Base-by-base conservation (phyloP, 202 grass and related monocot genomes). In the Schoenoplectus tabernaemontani region DNA sequence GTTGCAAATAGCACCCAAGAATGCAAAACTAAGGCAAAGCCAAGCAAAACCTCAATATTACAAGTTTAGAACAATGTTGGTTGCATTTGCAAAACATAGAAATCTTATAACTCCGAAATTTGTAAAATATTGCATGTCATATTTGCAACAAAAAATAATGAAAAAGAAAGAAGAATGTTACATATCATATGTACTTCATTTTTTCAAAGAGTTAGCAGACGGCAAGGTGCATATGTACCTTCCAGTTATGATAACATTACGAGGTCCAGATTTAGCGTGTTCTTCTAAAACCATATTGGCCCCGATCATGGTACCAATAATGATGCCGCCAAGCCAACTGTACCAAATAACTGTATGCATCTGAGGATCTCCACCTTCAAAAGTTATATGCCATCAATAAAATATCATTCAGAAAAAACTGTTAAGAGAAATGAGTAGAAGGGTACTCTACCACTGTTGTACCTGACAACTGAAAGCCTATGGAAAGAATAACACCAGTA, bases 391-490 rank as follows among this genome's bases (percentile, higher is more conserved):
- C 28, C 5, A 61, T 57, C 57, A 20, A 64, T 42, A 62, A 80
- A 82, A 2, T 77, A 62, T 42, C 33, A 68, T 30, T 46, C 0
- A 19, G n/a, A 22, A 3, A 43, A 81, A 23, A 36, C 5, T 4
- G 15, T 26, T 20, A 57, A 22, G 3, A 42, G 76, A 82, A 28
- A 34, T 36, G 20, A 38, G 28, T 0, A 33, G 54, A 0, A 69
- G 75, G 38, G 44, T 50, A 70, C 16, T 63, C 33, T 10, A 56
- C 23, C 56, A 61, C 46, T 59, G 2, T 74, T 54, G 11, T 83
- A 96, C 96, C 96, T 91, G 96, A 99, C 76, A 99, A 82, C 82
- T 99, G 96, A 89, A 99, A 99, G 80, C 96, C 96, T 77, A 96
- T 79, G 61, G 86, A 88, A 58, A 99, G 83, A 47, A 99, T 75